phyloP scores from a whole-genome alignment of 208 protist genomes.

The Strigomonas galati region DNA sequence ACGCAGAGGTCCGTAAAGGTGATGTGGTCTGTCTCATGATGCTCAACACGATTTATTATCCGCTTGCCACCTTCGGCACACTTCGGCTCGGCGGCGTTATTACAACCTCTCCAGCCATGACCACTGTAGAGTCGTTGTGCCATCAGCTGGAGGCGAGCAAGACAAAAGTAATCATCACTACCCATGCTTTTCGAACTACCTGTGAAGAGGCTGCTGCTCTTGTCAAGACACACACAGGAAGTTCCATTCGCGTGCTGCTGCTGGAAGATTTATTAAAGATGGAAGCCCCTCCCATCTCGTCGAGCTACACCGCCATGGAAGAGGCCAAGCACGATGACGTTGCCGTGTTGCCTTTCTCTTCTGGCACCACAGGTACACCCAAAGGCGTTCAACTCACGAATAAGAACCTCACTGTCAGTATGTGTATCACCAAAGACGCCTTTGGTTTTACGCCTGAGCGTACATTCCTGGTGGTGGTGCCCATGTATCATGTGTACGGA shows the following conservation, averaged over 20 bases:
- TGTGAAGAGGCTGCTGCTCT: background rate
- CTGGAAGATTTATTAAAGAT: background rate
- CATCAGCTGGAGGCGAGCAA: slow-evolving; percentile 19
- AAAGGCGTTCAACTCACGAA: slow-evolving; percentile 65
- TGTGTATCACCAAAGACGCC: too few relatives aligned
- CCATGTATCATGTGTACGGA: slow-evolving; percentile 82
- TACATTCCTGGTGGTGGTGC: background rate
- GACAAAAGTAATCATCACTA: slow-evolving; percentile 23
- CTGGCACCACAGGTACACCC: slow-evolving; percentile 25
- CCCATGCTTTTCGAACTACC: slow-evolving; percentile 8
- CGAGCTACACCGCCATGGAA: slow-evolving; percentile 7
- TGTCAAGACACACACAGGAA: background rate
- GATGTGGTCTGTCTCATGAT: slow-evolving; percentile 6
- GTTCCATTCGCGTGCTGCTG: background rate
- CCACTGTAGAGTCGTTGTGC: slow-evolving; percentile 15
- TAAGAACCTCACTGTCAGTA: slow-evolving; percentile 23
- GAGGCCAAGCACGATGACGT: slow-evolving; percentile 14
- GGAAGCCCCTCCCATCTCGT: slow-evolving; percentile 5
- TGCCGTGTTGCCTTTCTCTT: slow-evolving; percentile 25
- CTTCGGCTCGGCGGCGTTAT: slow-evolving; percentile 29
- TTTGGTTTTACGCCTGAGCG: background rate
- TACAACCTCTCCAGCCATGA: slow-evolving; percentile 25
- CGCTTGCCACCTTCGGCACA: slow-evolving; percentile 19
- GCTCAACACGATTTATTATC: slow-evolving; percentile 17
- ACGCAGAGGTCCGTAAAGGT: slow-evolving; percentile 6